phyloP scores from a whole-genome alignment of 2,329 filamentous ascomycete species.

The Fusarium heterosporum region DNA sequence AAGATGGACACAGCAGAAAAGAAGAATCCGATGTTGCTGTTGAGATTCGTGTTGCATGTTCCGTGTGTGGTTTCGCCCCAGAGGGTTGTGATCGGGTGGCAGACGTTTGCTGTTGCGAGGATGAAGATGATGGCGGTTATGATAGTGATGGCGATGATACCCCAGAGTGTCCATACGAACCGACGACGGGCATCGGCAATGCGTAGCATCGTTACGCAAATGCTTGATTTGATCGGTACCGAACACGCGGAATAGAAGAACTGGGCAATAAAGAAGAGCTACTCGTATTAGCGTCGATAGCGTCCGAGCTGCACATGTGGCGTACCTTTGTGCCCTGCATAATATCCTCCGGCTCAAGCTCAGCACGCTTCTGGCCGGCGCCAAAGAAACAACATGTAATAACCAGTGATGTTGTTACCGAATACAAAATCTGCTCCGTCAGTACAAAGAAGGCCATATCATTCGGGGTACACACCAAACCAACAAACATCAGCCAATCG shows the following conservation, averaged over 20 bases:
- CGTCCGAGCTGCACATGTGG: rapidly evolving
- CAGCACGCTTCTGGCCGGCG: conserved; percentile 22
- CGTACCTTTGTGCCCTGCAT: conserved; percentile 38
- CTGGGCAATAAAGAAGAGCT: conserved; percentile 42
- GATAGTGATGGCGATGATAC: conserved; percentile 20
- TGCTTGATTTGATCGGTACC: conserved; percentile 46
- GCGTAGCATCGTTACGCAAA: conserved; percentile 47
- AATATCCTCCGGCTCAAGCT: neutral
- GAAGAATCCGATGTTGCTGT: conserved; percentile 42
- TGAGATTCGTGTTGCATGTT: conserved; percentile 29
- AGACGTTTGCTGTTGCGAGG: conserved; percentile 40
- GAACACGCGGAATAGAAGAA: conserved; percentile 39
- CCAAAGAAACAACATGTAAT: conserved; percentile 38
- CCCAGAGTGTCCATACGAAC: conserved; percentile 32
- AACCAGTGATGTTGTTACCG: conserved; percentile 29
- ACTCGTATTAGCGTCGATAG: neutral
- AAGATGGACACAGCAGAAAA: conserved; percentile 46
- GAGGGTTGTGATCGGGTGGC: conserved; percentile 43
- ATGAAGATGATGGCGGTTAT: conserved; percentile 38
- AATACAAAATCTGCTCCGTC: conserved; percentile 23
- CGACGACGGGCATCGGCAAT: conserved; percentile 38
- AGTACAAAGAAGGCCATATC: neutral
- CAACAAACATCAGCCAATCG: conserved; percentile 40
- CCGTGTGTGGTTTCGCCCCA: conserved; percentile 39
- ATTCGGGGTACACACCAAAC: conserved; percentile 18